phyloP scores from a whole-genome alignment of 495 filamentous ascomycete species.

The Aspergillus ellipticus region DNA sequence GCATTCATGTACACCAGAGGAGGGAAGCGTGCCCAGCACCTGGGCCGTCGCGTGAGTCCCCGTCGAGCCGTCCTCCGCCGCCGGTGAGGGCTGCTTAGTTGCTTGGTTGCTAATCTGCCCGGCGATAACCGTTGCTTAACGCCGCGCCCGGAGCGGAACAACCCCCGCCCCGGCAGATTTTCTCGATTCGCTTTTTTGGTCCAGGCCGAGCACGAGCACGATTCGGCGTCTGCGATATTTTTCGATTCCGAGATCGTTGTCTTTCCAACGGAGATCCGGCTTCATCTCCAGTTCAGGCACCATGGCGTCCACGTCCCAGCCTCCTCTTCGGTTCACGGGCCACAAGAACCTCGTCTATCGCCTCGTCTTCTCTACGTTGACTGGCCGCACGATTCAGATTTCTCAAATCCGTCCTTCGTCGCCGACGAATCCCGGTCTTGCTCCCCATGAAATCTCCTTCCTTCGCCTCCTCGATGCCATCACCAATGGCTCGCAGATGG shows the following conservation, averaged over 20 bases:
- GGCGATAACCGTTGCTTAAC: slow-evolving; percentile 10
- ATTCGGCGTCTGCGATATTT: neutral
- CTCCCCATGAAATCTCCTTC: slow-evolving; percentile 90
- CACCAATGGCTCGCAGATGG: slow-evolving; percentile 91
- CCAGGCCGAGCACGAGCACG: neutral
- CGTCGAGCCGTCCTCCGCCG: too few relatives aligned
- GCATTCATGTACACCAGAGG: neutral
- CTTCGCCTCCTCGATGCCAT: slow-evolving; percentile 89
- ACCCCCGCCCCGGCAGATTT: slow-evolving; percentile 24
- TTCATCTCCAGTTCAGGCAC: slow-evolving; percentile 14
- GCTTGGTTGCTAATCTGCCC: slow-evolving; percentile 5
- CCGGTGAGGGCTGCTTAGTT: neutral
- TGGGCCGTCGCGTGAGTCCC: too few relatives aligned
- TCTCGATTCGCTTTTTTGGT: slow-evolving; percentile 26
- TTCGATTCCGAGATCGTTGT: neutral
- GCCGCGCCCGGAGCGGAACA: slow-evolving; percentile 1
- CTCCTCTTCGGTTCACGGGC: slow-evolving; percentile 67
- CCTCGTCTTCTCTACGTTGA: slow-evolving; percentile 86
- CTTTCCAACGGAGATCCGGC: slow-evolving; percentile 7
- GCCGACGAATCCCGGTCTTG: slow-evolving; percentile 78
- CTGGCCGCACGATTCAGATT: slow-evolving; percentile 82
- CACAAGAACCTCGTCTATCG: slow-evolving; percentile 80
- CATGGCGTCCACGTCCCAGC: slow-evolving; percentile 43
- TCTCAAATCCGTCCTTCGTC: slow-evolving; percentile 88
- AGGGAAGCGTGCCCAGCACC: too few relatives aligned